Base-by-base conservation (phyloP, 495 filamentous ascomycete species). In the Penicillium goetzii region DNA sequence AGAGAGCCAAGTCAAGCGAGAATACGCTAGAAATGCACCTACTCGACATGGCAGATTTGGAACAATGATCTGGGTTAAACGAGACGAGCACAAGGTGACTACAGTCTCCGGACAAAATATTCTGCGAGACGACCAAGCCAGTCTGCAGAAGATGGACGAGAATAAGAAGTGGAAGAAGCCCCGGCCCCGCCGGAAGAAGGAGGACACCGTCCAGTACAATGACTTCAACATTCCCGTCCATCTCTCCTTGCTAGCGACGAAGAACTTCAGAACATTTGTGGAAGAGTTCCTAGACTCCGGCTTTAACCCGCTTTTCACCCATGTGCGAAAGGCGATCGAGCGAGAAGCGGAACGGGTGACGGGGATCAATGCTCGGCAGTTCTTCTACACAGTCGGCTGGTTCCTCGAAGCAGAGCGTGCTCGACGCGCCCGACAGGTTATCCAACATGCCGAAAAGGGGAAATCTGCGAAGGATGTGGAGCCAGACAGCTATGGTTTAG, bases 21-120 rank as follows among this genome's bases (percentile, higher is more conserved):
- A 88, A 54, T 91, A 96, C 69, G 86, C 87, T 38, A 89, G 88
- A 65, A 88, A 89, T 66, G 91, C 90, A 7, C 92, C 93, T 2
- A 93, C 93, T 8, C 80, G 96, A 38, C 96, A 99, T 73, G 96
- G 93, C 64, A 84, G 96, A 56, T 99, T 97, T 71, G 96, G 96
- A 2, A 96, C 93, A 15, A 97, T 97, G 89, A 89, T 97, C 21
- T 98, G 96, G 95, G 87, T 99, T 43, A 92, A 97, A 77, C 83
- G 92, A 55, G 90, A 90, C 58, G 91, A 95, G 70, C 80, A 83
- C 9, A 91, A 90, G 66, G 81, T 94, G 51, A 88, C 90, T 7
- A 94, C 93, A 0, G 87, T 99, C 3, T 91, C 92, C 2, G 96
- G 96, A 10, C 96, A 98, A 72, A 87, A 90, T 65, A 87, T 89